Percentiles rank a stretch among this genome's conserved stretches.
phyloP scores from a whole-genome alignment of 2,329 filamentous ascomycete genomes.

The Parascedosporium putredinis region DNA sequence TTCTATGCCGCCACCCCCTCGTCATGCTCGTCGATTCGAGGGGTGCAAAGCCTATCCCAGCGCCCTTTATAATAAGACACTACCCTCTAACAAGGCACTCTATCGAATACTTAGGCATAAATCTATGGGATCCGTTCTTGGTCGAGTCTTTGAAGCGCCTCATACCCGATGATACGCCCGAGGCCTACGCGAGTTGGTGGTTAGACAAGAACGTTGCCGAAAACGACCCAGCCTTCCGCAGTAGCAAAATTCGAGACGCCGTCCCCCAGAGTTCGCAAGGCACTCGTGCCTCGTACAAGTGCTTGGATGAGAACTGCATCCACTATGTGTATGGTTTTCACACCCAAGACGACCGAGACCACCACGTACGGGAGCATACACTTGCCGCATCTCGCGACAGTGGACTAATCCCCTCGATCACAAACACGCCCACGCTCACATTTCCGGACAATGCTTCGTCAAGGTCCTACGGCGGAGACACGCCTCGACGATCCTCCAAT shows the following conservation, averaged over 20 bases:
- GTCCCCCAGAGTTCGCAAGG: conserved; percentile 9
- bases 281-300: conserved; percentile 36
- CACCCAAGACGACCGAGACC: conserved; percentile 38
- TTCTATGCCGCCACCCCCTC: neutral
- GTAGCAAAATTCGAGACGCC: conserved; percentile 19
- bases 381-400: conserved; percentile 22
- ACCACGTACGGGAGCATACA: conserved; percentile 37
- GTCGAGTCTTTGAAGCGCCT: conserved; percentile 26
- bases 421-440: conserved; percentile 11
- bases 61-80: too few species aligned
- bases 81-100: too few species aligned
- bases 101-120: too few species aligned
- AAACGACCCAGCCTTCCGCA: conserved; percentile 36
- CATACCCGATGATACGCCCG: conserved; percentile 20
- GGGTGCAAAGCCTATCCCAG: too few species aligned
- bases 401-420: conserved; percentile 33
- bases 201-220: conserved; percentile 39
- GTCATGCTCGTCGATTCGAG: too few species aligned
- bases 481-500: conserved; percentile 22
- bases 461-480: conserved; percentile 14
- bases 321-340: conserved; percentile 50
- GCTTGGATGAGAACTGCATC: conserved; percentile 42
- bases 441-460: conserved; percentile 16
- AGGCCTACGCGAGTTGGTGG: conserved; percentile 25
- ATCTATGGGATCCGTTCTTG: conserved; percentile 30